Conservation (phyloP, 805 yeast species). For the Pichia nanzhaoensis region DNA sequence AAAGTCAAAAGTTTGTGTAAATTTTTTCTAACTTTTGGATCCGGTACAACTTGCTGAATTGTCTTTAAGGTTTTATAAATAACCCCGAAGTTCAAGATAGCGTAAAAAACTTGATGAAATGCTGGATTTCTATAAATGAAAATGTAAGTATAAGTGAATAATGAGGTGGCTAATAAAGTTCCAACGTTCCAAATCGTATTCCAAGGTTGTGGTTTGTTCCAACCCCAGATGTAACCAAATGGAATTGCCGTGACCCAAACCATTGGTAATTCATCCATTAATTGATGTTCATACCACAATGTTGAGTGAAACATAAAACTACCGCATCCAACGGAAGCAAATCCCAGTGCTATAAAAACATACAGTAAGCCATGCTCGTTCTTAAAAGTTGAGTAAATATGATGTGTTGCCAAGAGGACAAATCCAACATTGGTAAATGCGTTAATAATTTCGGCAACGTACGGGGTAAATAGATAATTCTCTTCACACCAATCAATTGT, state of each 20-base stretch:
- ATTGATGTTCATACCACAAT: slow-evolving; percentile 76
- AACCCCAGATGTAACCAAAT: slow-evolving; percentile 37
- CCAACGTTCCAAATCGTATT: slow-evolving; percentile 22
- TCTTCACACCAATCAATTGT: slow-evolving; percentile 99
- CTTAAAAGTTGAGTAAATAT: slow-evolving; percentile 46
- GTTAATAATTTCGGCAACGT: slow-evolving; percentile 86
- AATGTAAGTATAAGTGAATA: slow-evolving; percentile 64
- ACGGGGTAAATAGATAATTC: slow-evolving; percentile 79
- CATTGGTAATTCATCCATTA: slow-evolving; percentile 96
- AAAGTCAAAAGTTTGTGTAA: slow-evolving; percentile 24
- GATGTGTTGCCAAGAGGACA: slow-evolving; percentile 27
- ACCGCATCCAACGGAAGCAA: slow-evolving; percentile 86
- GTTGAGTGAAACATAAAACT: slow-evolving; percentile 98
- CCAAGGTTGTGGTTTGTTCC: slow-evolving; percentile 20
- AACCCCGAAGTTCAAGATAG: slow-evolving; percentile 64
- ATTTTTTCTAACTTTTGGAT: slow-evolving; percentile 16
- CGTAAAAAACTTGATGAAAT: slow-evolving; percentile 84
- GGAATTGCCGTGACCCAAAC: slow-evolving; percentile 96
- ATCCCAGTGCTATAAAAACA: slow-evolving; percentile 65
- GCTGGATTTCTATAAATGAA: slow-evolving; percentile 70
- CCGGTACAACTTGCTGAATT: slow-evolving; percentile 20
- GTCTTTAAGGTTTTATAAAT: slow-evolving; percentile 46
- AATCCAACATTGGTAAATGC: slow-evolving; percentile 62
- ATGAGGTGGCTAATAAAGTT: slow-evolving; percentile 29
- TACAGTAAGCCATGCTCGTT: slow-evolving; percentile 68